Percentiles rank a stretch among this genome's conserved stretches.
Evolutionary conservation across 2,329 filamentous ascomycete genomes (phyloP).

Genomic region (Colletotrichum tofieldiae): DNA sequence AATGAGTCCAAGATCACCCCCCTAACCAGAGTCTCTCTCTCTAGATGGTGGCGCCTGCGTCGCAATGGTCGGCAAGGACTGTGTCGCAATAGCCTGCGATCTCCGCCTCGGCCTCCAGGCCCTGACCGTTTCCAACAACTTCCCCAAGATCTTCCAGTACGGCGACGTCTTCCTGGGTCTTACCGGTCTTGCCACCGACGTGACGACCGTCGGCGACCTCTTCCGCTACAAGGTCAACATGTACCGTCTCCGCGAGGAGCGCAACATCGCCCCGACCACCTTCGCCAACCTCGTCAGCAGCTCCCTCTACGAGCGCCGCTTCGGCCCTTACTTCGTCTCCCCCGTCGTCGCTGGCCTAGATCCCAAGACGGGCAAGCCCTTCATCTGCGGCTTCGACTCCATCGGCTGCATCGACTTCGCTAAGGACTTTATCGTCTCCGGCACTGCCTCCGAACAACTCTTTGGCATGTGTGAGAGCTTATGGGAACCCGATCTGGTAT

Average conservation of each 20-base stretch:
- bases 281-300: conserved; percentile 96
- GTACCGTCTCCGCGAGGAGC: conserved; percentile 98
- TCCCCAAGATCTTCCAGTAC: conserved; percentile 99
- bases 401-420: conserved; percentile 99
- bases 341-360: conserved; percentile 97
- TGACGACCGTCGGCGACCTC: conserved; percentile 93
- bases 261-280: conserved; percentile 92
- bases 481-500: conserved; percentile 96
- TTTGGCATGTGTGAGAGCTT: conserved; percentile 99
- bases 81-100: conserved; percentile 99
- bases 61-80: conserved; percentile 99
- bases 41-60: conserved; percentile 92
- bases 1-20: conserved; percentile 36
- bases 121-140: conserved; percentile 99
- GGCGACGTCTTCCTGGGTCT: conserved; percentile 95
- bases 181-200: conserved; percentile 96
- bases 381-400: conserved; percentile 99
- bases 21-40: conserved; percentile 43
- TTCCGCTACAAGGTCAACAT: conserved; percentile 99
- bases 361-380: conserved; percentile 92
- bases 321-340: conserved; percentile 96
- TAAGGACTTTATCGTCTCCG: conserved; percentile 98
- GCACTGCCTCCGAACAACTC: conserved; percentile 95
- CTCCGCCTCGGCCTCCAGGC: conserved; percentile 97
- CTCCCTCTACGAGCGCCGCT: conserved; percentile 93